Percentiles rank a stretch among this genome's conserved stretches.
Evolutionary conservation across 2,329 filamentous ascomycete genomes (phyloP).

Genomic region (Penicillium verrucosum): DNA sequence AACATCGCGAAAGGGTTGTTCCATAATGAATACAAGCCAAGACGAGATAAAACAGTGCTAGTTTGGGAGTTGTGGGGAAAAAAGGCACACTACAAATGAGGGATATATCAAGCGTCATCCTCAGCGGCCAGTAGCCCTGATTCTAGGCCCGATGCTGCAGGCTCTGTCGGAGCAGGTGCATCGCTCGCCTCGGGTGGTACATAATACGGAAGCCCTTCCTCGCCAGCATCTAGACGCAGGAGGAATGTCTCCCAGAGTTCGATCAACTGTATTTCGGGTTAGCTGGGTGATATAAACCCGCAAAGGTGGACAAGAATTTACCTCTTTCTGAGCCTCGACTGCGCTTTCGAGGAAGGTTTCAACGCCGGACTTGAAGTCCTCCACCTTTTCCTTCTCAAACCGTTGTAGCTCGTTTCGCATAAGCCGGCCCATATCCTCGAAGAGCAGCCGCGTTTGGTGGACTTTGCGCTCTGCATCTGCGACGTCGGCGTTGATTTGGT

Average conservation of each 20-base stretch:
- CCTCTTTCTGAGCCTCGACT: conserved; percentile 98
- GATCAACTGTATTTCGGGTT: conserved; percentile 59
- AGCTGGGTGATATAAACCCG: neutral
- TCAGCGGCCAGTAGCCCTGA: conserved; percentile 11
- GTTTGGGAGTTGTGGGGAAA: neutral
- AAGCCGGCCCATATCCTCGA: conserved; percentile 94
- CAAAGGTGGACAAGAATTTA: conserved; percentile 43
- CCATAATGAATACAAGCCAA: conserved; percentile 6
- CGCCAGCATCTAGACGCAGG: conserved; percentile 90
- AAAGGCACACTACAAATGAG: too few relatives aligned
- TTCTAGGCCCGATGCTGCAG: conserved; percentile 14
- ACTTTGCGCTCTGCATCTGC: conserved; percentile 92
- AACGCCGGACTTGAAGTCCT: conserved; percentile 97
- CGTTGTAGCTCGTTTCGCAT: conserved; percentile 89
- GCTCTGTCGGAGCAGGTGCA: conserved; percentile 17
- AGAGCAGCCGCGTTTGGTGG: conserved; percentile 82
- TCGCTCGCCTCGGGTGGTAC: conserved; percentile 27
- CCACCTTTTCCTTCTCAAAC: conserved; percentile 96
- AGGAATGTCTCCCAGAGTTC: conserved; percentile 99
- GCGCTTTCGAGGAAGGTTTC: conserved; percentile 97
- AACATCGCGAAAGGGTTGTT: neutral
- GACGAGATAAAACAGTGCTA: neutral
- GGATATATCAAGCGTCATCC: conserved; percentile 11
- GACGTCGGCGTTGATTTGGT: conserved; percentile 88
- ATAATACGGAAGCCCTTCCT: conserved; percentile 62